Evolutionary conservation across 352 stramenopile species (phyloP), one percentile per base, ranked within the genome.

Genomic region (Blastocystis sp.): DNA sequence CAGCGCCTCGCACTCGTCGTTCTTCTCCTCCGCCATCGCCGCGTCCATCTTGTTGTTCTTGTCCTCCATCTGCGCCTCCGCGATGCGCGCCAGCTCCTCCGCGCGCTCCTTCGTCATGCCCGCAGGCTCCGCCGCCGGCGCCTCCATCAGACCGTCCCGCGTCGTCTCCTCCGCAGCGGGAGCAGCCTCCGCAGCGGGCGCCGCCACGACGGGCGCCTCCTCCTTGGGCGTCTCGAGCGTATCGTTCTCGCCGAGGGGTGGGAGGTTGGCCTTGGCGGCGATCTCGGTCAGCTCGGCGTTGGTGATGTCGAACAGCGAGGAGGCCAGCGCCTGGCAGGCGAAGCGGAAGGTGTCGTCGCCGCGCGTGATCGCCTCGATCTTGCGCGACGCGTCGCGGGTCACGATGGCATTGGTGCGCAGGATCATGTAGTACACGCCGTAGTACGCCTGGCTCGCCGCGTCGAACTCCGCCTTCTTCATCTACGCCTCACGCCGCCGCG

Each of bases 331-430:
- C 59, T 81, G 71, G 60, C 71, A 81, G 60, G 71, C 71, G 45
- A 81, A 81, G 60, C 71, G 71, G 71, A 81, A 81, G n/a, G 71
- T 81, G 45, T 81, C 71, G 34, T 81, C 71, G 60, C 71, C 71
- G 11, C 71, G 48, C 48, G 48, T 53, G 53, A 81, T 65, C 23
- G 43, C 48, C 17, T 81, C 71, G 45, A 81, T 81, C 28, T 21
- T 62, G 38, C 71, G 71, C 28, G 45, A 62, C 2, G 71, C 71
- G 17, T 60, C 38, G 43, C 71, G 71, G 28, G 23, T 40, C 7
- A 53, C 48, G 71, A 81, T 64, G 2, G 71, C 71, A 38, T 81
- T 81, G 4, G 38, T 66, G n/a, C 48, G 71, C 45, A 81, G n/a
- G 48, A 81, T 45, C 7, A 34, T 53, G 28, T 81, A 81, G 60